phyloP scores from a whole-genome alignment of 176 grass and related monocot genomes.

The Paspalum vaginatum region DNA sequence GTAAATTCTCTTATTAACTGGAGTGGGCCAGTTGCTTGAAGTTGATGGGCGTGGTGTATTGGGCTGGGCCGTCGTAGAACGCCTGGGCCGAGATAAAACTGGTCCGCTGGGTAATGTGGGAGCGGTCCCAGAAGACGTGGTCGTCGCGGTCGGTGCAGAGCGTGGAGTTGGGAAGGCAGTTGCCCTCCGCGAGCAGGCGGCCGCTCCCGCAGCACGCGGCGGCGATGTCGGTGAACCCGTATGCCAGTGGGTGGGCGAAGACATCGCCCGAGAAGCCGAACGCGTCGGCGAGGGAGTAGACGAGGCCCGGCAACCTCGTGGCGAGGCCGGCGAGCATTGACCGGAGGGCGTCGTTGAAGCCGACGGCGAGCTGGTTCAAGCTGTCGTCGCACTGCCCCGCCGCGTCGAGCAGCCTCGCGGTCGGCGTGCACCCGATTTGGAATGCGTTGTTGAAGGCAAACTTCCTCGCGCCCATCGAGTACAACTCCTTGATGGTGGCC shows the following conservation, averaged over 20 bases:
- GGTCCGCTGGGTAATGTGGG: not conserved
- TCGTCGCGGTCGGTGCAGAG: constrained; percentile 6
- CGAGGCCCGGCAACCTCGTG: not conserved
- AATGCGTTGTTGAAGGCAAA: not conserved
- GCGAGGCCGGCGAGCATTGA: not conserved
- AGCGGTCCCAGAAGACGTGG: constrained; percentile 21
- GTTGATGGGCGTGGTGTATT: not conserved
- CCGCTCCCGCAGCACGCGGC: constrained; percentile 29
- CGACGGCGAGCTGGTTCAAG: not conserved
- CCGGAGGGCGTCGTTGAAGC: constrained; percentile 13
- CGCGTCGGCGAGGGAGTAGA: constrained; percentile 9
- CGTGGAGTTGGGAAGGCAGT: constrained; percentile 15
- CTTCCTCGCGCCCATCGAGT: not conserved
- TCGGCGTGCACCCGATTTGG: not conserved
- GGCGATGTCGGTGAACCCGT: not conserved
- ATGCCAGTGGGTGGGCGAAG: not conserved
- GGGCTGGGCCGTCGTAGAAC: not conserved
- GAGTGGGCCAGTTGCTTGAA: not conserved
- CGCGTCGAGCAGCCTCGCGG: not conserved
- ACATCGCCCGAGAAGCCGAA: not conserved
- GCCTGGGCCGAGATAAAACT: not conserved
- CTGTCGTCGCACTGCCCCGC: not conserved
- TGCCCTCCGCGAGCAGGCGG: not conserved
- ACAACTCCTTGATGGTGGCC: not conserved
- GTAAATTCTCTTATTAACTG: too few species aligned